A percentile compares a stretch with the other conserved stretches of the same genome.
Evolutionary conservation across 768 basidiomycete genomes (phyloP).

Genomic region (Ephemerocybe angulata): DNA sequence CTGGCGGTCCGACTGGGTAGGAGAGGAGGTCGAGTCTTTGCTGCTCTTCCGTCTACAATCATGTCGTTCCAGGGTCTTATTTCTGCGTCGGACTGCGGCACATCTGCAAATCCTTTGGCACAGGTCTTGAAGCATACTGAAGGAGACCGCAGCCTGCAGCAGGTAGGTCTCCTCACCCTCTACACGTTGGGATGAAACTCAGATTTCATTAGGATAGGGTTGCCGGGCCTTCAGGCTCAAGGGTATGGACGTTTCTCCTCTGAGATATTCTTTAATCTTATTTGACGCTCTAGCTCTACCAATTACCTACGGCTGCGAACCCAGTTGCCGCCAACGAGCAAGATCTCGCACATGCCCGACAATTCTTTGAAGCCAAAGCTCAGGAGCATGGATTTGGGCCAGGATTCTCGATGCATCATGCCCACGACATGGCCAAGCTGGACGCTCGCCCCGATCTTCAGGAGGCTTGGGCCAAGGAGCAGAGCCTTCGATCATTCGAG

Average conservation of each 20-base stretch:
- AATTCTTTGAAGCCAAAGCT: slow-evolving; percentile 63
- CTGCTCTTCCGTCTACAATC: slow-evolving; percentile 7
- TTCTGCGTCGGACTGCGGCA: slow-evolving; percentile 88
- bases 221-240: slow-evolving; percentile 67
- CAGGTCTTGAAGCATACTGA: slow-evolving; percentile 90
- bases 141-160: slow-evolving; percentile 82
- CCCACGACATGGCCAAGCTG: slow-evolving; percentile 28
- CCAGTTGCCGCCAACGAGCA: slow-evolving; percentile 50
- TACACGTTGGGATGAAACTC: slow-evolving; percentile 3
- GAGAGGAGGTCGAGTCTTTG: background rate
- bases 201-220: slow-evolving; percentile 57
- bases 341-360: slow-evolving; percentile 71
- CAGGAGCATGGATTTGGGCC: slow-evolving; percentile 30
- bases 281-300: slow-evolving; percentile 55
- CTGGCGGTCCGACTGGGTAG: slow-evolving; percentile 22
- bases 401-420: slow-evolving; percentile 31
- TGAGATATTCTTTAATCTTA: background rate
- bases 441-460: slow-evolving; percentile 38
- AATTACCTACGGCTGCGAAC: slow-evolving; percentile 60
- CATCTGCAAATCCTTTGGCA: slow-evolving; percentile 78
- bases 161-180: slow-evolving; percentile 43
- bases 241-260: slow-evolving; percentile 37
- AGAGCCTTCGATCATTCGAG: slow-evolving; percentile 38
- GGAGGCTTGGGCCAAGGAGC: slow-evolving; percentile 53
- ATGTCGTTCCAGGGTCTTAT: slow-evolving; percentile 81